Evolutionary conservation across 2,329 filamentous ascomycete species (phyloP).

Genomic region (Huntiella abstrusa): DNA sequence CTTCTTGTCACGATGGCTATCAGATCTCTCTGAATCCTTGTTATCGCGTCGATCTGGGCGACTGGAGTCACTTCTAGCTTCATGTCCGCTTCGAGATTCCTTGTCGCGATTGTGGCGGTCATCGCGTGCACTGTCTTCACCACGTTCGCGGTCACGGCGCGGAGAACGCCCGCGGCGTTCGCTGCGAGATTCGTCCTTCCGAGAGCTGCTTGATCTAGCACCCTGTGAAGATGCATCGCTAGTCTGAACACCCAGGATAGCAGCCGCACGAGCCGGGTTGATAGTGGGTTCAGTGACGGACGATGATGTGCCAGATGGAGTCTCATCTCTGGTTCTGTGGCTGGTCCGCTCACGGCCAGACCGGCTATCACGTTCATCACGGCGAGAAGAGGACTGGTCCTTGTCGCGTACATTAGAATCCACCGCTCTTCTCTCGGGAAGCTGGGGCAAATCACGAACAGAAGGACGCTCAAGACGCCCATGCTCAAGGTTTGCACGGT

Average conservation of each 20-base stretch:
- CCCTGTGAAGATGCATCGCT: not conserved
- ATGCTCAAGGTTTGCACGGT: conserved; percentile 8
- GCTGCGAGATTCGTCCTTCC: conserved; percentile 5
- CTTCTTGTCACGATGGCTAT: conserved; percentile 13
- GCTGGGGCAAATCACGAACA: conserved; percentile 20
- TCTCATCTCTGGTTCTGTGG: conserved; percentile 13
- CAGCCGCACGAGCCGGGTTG: conserved; percentile 35
- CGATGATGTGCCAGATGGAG: conserved; percentile 13
- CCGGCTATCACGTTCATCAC: conserved; percentile 12
- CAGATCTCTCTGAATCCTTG: conserved; percentile 18
- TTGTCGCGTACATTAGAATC: conserved; percentile 5
- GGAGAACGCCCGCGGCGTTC: conserved; percentile 7
- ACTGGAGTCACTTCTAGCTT: conserved; percentile 29
- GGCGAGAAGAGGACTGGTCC: conserved; percentile 5
- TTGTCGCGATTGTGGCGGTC: conserved; percentile 13
- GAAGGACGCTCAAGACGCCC: conserved; percentile 8
- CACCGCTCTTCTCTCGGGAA: conserved; percentile 31
- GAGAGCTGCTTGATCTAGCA: not conserved
- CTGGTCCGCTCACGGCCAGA: conserved; percentile 16
- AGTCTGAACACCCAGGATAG: conserved; percentile 19
- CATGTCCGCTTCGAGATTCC: conserved; percentile 16
- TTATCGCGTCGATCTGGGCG: conserved; percentile 22
- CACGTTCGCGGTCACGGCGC: conserved; percentile 5
- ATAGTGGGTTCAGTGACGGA: conserved; percentile 27
- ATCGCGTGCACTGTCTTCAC: conserved; percentile 1